Evolutionary conservation across 78 protist species (phyloP), one percentile per base, ranked within the genome.

Genomic region (Dictyostelium capitatum): DNA sequence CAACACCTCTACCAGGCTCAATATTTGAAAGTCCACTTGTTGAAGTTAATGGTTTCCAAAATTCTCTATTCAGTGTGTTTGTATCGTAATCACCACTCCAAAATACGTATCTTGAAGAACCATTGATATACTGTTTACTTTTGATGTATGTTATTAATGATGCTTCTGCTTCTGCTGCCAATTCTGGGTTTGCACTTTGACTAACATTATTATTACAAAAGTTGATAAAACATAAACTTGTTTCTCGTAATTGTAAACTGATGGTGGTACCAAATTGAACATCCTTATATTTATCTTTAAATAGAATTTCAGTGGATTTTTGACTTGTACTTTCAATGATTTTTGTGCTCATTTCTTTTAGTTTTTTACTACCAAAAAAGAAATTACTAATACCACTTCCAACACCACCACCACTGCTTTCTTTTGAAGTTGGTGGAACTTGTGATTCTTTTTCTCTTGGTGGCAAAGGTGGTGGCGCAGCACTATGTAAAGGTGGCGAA

Each of bases 31-130:
- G 15, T 4, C 7, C 0, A 32, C 65, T 25, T 10, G 37, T 43
- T 12, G 41, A 25, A 23, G 57, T 6, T 8, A 74, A 12, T 46
- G 92, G 83, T 37, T 23, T 47, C 92, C 92, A 84, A 47, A 37
- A 23, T 7, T 59, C 37, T 47, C 69, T 87, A 19, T 11, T 30
- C 2, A 87, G 41, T 50, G 93, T 51, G 10, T 17, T 12, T 14
- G 20, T 7, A 37, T 87, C 93, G 10, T 43, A 64, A 37, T 87
- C 93, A 77, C 93, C 93, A 23, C 62, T 19, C 93, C 93, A 87
- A 62, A 77, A 87, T 17, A 57, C 50, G 78, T 87, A 87, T 28
- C 93, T 41, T 48, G 32, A 6, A 6, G 84, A 77, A 46, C 93
- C 93, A 62, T 87, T 87, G 0, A 87, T 23, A 37, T 87, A 77